Percentiles rank a stretch among this genome's conserved stretches.
These are phyloP conservation scores for Rhizopogon sp. DNA, from an alignment of 768 basidiomycete species.

Conservation along the genomic window DNA sequence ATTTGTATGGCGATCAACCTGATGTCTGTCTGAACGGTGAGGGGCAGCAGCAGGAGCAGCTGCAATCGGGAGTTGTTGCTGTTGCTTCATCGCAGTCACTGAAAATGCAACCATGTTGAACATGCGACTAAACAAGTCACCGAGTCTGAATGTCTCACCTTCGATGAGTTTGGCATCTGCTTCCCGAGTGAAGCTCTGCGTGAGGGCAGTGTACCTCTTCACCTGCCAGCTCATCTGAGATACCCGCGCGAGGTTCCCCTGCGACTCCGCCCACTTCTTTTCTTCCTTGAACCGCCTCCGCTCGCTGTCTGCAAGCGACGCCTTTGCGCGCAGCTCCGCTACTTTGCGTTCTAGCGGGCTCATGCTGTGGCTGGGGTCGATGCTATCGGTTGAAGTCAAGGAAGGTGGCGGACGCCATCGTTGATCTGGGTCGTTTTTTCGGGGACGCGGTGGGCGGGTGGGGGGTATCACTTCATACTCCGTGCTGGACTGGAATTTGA, in stretches of 20 bases:
- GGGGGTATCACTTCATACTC: slow-evolving; percentile 22
- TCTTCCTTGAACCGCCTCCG: slow-evolving; percentile 81
- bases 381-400: slow-evolving; percentile 60
- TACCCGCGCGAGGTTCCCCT: slow-evolving; percentile 71
- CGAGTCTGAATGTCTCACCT: slow-evolving; percentile 35
- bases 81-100: slow-evolving; percentile 24
- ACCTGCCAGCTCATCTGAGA: slow-evolving; percentile 82
- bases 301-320: slow-evolving; percentile 79
- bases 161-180: slow-evolving; percentile 66
- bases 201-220: slow-evolving; percentile 71
- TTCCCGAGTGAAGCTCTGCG: slow-evolving; percentile 76
- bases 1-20: slow-evolving; percentile 23
- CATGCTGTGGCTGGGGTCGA: slow-evolving; percentile 54
- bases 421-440: slow-evolving; percentile 22
- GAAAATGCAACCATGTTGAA: slow-evolving; percentile 3
- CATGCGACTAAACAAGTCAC: neutral
- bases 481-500: slow-evolving; percentile 42
- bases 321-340: slow-evolving; percentile 69
- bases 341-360: slow-evolving; percentile 69
- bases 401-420: slow-evolving; percentile 44
- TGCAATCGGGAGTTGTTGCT: slow-evolving; percentile 10
- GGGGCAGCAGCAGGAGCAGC: slow-evolving; percentile 9
- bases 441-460: slow-evolving; percentile 21
- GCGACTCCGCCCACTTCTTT: slow-evolving; percentile 79
- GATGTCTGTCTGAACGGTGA: slow-evolving; percentile 20